Evolutionary conservation across 345 rosid species (phyloP).

Genomic region (Camelina hispida): DNA sequence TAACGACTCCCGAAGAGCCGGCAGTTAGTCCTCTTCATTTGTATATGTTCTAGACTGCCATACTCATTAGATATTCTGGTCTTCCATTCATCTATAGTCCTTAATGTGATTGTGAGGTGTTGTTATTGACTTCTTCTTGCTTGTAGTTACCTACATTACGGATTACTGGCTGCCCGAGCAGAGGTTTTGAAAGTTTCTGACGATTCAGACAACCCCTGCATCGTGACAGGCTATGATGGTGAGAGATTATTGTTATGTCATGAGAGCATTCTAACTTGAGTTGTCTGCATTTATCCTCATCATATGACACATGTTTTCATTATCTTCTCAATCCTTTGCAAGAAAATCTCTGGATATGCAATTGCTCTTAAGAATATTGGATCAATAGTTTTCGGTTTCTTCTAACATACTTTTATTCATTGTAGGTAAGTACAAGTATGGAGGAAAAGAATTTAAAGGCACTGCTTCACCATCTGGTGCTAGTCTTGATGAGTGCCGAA

Average conservation of each 20-base stretch:
- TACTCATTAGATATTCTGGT: conserved; percentile 2
- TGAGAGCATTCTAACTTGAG: not conserved
- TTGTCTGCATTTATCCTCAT: not conserved
- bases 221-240: conserved; percentile 85
- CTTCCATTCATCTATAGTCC: not conserved
- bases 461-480: conserved; percentile 67
- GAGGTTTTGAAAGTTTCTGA: conserved; percentile 78
- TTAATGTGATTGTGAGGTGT: conserved; percentile 15
- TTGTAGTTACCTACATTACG: conserved; percentile 89
- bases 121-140: conserved; percentile 35
- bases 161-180: conserved; percentile 95
- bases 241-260: conserved; percentile 26
- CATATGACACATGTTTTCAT: conserved; percentile 11
- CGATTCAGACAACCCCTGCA: conserved; percentile 77
- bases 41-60: not conserved
- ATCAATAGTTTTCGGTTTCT: not conserved
- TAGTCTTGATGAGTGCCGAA: conserved; percentile 74
- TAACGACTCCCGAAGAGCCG: not conserved
- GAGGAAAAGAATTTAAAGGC: conserved; percentile 65
- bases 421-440: conserved; percentile 77
- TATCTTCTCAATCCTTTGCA: conserved; percentile 9
- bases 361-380: conserved; percentile 9
- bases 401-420: not conserved
- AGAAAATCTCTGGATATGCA: conserved; percentile 5
- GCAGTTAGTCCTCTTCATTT: not conserved